Percentiles rank a stretch among this genome's conserved stretches.
Conservation (phyloP, 345 rosid species). For the Eucalyptus curtisii region DNA sequence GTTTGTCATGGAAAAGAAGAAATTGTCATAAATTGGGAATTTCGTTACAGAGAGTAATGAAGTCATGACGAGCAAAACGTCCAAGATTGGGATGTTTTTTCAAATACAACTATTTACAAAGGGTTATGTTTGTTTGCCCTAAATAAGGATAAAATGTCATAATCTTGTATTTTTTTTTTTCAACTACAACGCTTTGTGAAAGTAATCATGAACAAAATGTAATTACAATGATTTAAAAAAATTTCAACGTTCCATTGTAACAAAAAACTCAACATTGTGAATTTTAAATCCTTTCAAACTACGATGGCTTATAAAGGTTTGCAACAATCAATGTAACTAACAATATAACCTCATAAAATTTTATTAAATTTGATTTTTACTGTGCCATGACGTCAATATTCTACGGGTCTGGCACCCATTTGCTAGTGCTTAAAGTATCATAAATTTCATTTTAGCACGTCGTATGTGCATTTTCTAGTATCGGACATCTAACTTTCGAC, state of each 20-base stretch:
- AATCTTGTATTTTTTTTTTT: background rate
- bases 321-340: background rate
- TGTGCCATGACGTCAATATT: background rate
- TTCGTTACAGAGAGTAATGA: background rate
- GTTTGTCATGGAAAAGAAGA: no score
- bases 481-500: accelerated
- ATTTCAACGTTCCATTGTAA: background rate
- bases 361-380: background rate
- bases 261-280: background rate
- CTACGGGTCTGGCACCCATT: accelerated
- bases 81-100: accelerated
- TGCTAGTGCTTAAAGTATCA: background rate
- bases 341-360: background rate
- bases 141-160: background rate
- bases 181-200: background rate
- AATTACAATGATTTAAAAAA: background rate
- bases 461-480: background rate
- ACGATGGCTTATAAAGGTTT: background rate
- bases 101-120: no score
- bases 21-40: no score
- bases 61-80: background rate
- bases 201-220: background rate
- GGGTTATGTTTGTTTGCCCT: accelerated
- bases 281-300: background rate
- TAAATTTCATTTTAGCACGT: background rate